phyloP scores from a whole-genome alignment of 495 filamentous ascomycete genomes.

The Friedmanniomyces simplex region DNA sequence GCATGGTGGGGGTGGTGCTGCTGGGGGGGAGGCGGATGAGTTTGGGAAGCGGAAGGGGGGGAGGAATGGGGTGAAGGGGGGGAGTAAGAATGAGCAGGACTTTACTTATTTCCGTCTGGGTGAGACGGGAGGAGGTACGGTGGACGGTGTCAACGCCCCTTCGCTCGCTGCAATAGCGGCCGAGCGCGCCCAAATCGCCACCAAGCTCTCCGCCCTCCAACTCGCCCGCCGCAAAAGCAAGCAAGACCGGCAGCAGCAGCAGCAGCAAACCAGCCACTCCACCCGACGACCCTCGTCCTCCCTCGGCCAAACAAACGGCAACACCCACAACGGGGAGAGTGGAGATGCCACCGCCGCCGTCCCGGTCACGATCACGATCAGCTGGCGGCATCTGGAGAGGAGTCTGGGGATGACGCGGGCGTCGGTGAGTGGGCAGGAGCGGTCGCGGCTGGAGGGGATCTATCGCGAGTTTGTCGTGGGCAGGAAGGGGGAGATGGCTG shows the following conservation, averaged over 20 bases:
- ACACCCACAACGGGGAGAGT: background rate
- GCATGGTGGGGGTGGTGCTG: background rate
- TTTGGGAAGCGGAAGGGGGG: no score
- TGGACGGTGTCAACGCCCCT: background rate
- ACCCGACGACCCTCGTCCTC: background rate
- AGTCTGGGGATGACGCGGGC: constrained; percentile 66
- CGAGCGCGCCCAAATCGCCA: constrained; percentile 59
- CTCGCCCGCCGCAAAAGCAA: constrained; percentile 49
- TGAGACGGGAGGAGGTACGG: constrained; percentile 19
- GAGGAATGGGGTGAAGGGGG: constrained; percentile 13
- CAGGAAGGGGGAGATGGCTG: constrained; percentile 87
- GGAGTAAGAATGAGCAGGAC: constrained; percentile 33
- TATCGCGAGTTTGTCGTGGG: constrained; percentile 88
- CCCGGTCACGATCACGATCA: constrained; percentile 74
- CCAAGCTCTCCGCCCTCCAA: constrained; percentile 67
- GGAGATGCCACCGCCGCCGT: constrained; percentile 31
- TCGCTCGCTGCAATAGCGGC: constrained; percentile 35
- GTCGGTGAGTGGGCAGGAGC: constrained; percentile 71
- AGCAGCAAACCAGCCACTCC: background rate
- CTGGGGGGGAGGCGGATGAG: constrained; percentile 17
- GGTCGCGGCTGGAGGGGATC: constrained; percentile 60
- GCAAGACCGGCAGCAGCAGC: constrained; percentile 25
- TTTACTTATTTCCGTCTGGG: constrained; percentile 83
- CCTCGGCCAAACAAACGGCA: constrained; percentile 7
- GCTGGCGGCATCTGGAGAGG: constrained; percentile 75